A percentile compares a stretch with the other conserved stretches of the same genome.
Evolutionary conservation across 257 asterid species (phyloP).

Genomic region (Phtheirospermum japonicum): DNA sequence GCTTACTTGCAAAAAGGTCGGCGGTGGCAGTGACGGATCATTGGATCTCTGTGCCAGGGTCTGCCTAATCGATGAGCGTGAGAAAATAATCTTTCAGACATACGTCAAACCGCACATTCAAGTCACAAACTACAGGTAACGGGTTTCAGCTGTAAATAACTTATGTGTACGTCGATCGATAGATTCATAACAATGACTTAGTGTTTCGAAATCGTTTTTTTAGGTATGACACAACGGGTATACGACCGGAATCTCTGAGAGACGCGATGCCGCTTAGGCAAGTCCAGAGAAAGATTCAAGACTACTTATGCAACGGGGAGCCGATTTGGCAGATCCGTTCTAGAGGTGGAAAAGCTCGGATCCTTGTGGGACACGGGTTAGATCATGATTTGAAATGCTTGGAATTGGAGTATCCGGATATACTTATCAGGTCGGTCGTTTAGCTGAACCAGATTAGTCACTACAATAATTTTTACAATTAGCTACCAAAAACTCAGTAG

Average conservation of each 20-base stretch:
- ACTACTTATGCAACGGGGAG: too few relatives aligned
- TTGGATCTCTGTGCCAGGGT: constrained; percentile 84
- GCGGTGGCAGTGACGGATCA: constrained; percentile 93
- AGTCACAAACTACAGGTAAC: constrained; percentile 77
- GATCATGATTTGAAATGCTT: constrained; percentile 83
- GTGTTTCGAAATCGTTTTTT: constrained; percentile 15
- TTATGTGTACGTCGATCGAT: not conserved
- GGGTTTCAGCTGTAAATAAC: too few relatives aligned
- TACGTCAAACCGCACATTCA: constrained; percentile 75
- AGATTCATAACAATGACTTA: constrained; percentile 12
- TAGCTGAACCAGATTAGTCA: too few relatives aligned
- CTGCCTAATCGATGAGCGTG: constrained; percentile 72
- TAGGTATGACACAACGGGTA: constrained; percentile 86
- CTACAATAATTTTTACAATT: too few relatives aligned
- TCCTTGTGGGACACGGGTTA: constrained; percentile 83
- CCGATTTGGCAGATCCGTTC: constrained; percentile 80
- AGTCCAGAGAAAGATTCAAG: constrained; percentile 58
- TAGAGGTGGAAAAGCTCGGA: constrained; percentile 58
- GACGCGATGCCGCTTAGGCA: constrained; percentile 75
- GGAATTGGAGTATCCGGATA: too few relatives aligned
- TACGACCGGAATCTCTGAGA: constrained; percentile 65
- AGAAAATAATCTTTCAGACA: constrained; percentile 64
- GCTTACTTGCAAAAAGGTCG: constrained; percentile 89
- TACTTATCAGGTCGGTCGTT: constrained; percentile 57
- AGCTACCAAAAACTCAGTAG: too few relatives aligned